phyloP scores from a whole-genome alignment of 371 early-diverging fungal genomes.

The Saksenaea oblongispora region DNA sequence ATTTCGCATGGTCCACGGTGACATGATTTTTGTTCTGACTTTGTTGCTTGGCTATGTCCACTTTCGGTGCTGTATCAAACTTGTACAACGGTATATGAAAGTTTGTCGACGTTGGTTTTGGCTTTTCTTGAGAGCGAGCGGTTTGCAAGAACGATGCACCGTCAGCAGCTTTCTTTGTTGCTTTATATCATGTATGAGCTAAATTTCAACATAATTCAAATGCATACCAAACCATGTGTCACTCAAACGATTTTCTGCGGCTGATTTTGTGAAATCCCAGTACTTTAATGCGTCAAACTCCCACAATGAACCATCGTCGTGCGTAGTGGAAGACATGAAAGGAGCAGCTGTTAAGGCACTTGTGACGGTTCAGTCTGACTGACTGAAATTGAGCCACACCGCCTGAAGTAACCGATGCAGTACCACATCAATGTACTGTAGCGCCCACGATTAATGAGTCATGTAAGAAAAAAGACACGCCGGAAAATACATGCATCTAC shows the following conservation, averaged over 20 bases:
- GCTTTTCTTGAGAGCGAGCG: background rate
- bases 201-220: background rate
- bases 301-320: background rate
- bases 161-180: background rate
- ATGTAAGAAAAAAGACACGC: no score
- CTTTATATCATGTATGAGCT: background rate
- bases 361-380: no score
- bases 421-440: no score
- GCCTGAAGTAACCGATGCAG: no score
- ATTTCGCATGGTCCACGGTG: background rate
- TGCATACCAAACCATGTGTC: constrained; percentile 11
- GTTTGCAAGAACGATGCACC: background rate
- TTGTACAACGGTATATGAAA: background rate
- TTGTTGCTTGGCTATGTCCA: background rate
- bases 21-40: background rate
- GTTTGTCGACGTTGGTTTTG: background rate
- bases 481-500: no score
- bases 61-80: background rate
- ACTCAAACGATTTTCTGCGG: background rate
- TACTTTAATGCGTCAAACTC: constrained; percentile 13
- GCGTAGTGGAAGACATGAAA: background rate
- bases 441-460: no score
- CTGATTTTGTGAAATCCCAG: constrained; percentile 12
- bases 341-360: background rate
- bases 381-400: background rate